Evolutionary conservation across 164 flowering plant genomes (phyloP), one percentile per base, ranked within the genome.

Genomic region (Dillenia suffruticosa): DNA sequence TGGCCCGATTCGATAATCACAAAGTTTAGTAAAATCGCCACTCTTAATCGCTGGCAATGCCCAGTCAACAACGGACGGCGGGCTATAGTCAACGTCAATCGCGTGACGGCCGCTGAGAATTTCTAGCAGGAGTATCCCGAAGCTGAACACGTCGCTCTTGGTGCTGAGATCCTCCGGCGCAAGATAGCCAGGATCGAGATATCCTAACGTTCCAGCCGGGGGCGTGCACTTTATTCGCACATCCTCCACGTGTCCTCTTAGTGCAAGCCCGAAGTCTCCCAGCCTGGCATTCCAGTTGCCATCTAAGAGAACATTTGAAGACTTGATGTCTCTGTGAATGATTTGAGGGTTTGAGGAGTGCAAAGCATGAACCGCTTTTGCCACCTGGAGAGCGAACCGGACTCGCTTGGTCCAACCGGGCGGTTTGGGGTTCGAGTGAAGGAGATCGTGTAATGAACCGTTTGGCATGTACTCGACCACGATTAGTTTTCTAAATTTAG

Each of bases 241-340:
- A 56, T 83, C 95, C 71, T 82, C 92, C 66, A 79, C 91, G 70
- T 85, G 72, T 51, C 88, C 88, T 51, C 90, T 80, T 64, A 92
- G 57, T 0, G 98, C 92, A 52, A 93, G 67, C 9, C 98, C 96
- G 61, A 88, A 90, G 59, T 93, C 98, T 1, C 92, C 85, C 40
- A 93, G 65, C 59, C 90, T 70, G 8, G 88, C 92, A 19, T 78
- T 80, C 70, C 77, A 68, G 5, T 68, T 57, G n/a, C 22, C 69
- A 57, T 93, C 98, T 46, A 93, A 71, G 26, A 93, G 61, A 1
- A 93, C 73, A 62, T 90, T 93, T 1, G 94, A 84, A 0, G 98
- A 93, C 65, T 93, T 93, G 1, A 93, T 84, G 63, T 93, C 98
- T 22, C 96, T 69, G 69, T 90, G 98, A n/a, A 88, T 93, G 9